Conservation (phyloP, 2,329 filamentous ascomycete genomes). For the Aspergillus sojae region DNA sequence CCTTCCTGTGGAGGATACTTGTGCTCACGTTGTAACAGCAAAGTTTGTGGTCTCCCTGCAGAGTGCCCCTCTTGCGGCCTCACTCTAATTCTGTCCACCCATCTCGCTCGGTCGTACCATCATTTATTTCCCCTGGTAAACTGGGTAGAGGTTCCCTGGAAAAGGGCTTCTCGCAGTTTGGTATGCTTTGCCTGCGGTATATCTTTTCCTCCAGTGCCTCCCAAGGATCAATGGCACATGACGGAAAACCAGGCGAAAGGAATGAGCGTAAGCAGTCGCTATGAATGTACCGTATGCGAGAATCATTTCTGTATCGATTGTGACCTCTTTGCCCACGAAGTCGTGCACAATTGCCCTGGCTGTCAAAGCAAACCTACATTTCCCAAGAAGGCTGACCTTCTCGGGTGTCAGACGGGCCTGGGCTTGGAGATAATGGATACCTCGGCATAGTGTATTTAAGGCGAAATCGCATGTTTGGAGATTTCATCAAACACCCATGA, state of each 20-base stretch:
- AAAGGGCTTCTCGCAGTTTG: conserved; percentile 61
- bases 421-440: conserved; percentile 40
- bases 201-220: conserved; percentile 64
- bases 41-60: conserved; percentile 86
- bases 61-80: conserved; percentile 91
- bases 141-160: conserved; percentile 89
- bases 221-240: conserved; percentile 37
- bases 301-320: conserved; percentile 98
- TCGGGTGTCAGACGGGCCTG: conserved; percentile 15
- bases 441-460: conserved; percentile 17
- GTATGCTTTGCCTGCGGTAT: conserved; percentile 79
- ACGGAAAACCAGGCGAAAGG: conserved; percentile 56
- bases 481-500: neutral
- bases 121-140: conserved; percentile 88
- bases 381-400: conserved; percentile 4
- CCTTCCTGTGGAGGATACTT: conserved; percentile 82
- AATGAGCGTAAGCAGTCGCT: conserved; percentile 82
- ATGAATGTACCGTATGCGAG: conserved; percentile 83
- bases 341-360: conserved; percentile 93
- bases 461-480: neutral
- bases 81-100: conserved; percentile 90
- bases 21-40: conserved; percentile 84
- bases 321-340: conserved; percentile 91
- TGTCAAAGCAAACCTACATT: conserved; percentile 60
- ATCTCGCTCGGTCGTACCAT: conserved; percentile 89